Base-by-base conservation (phyloP, 2,329 filamentous ascomycete genomes). In the Scolecobasidium constrictum region DNA sequence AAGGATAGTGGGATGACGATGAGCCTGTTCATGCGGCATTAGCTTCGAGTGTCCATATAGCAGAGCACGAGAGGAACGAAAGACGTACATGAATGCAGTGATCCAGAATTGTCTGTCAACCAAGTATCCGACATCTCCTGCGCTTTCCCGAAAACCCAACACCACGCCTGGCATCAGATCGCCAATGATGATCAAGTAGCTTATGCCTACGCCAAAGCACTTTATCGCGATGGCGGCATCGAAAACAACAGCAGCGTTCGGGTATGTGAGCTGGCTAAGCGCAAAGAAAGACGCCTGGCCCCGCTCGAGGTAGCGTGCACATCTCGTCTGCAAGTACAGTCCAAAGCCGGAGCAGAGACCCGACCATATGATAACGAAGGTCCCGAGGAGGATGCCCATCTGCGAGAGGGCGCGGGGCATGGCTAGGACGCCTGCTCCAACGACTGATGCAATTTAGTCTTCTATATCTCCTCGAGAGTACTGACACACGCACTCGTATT, bases 151-250 rank as follows among this genome's bases (percentile, higher is more conserved):
- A 61, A 98, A 90, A 4, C 88, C 92, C 47, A 78, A 67, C 18
- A 92, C 79, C 7, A 98, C 92, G 31, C 87, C 90, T 1, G 92
- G 92, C 92, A 98, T 98, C 48, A 98, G 68, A 60, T 98, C 92
- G 40, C 92, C 92, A 52, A 98, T 96, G 56, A 98, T 96, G 56
- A 98, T 98, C 54, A 98, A 76, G 65, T 98, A 98, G 53, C 87
- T 95, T 46, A 96, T 86, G 17, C 85, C 92, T 7, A 98, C 92
- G 28, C 92, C 92, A 58, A 98, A 98, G 63, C 92, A 98, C 61
- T 98, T 98, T 57, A 98, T 79, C 11, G 90, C 87, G 58, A 98
- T 98, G 4, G 92, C 92, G 5, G 82, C 81, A 64, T 98, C 92
- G 60, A 98, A 98, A 36, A 96, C 72, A 37, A 98, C 86, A 6